Conservation (phyloP, 1,284 basidiomycete genomes). For the Rhodotorula sp. region DNA sequence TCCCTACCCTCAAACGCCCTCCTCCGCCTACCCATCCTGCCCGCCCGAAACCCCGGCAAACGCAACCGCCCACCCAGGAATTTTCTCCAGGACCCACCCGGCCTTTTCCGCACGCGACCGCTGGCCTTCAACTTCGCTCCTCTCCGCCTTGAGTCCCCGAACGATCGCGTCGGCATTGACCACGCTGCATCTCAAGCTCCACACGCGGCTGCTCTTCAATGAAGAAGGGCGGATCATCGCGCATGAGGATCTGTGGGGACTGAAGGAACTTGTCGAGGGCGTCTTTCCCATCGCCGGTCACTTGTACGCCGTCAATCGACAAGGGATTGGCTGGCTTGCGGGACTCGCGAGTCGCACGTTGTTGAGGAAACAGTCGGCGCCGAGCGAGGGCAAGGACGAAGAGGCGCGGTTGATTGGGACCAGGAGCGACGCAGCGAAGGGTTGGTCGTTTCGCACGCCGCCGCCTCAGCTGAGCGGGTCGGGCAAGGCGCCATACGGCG, state of each 20-base stretch:
- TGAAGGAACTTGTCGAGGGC: conserved; percentile 39
- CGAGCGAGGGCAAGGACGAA: background rate
- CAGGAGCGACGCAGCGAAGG: background rate
- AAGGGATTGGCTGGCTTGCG: conserved; percentile 21
- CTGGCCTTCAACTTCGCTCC: conserved; percentile 12
- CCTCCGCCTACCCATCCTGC: background rate
- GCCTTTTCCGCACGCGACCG: conserved; percentile 7
- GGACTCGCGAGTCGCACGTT: conserved; percentile 17
- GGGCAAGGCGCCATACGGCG: background rate
- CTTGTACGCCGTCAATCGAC: conserved; percentile 34
- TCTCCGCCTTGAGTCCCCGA: conserved; percentile 20
- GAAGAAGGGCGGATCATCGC: conserved; percentile 32
- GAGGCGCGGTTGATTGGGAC: background rate
- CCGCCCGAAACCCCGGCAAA: background rate
- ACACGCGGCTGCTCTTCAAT: conserved; percentile 35
- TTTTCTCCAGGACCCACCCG: conserved; percentile 26
- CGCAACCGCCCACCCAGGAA: conserved; percentile 6
- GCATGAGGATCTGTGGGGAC: conserved; percentile 37
- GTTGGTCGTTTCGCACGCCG: background rate
- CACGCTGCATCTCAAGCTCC: conserved; percentile 35
- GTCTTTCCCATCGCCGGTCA: conserved; percentile 32
- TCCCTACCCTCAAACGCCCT: conserved; percentile 27
- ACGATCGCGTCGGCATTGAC: conserved; percentile 24
- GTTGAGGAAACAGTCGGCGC: conserved; percentile 5
- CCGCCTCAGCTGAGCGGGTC: background rate